Percentiles rank a stretch among this genome's conserved stretches.
These are phyloP conservation scores for Ophiostoma ulmi DNA, from an alignment of 2,329 filamentous ascomycete species.

Conservation along the genomic window DNA sequence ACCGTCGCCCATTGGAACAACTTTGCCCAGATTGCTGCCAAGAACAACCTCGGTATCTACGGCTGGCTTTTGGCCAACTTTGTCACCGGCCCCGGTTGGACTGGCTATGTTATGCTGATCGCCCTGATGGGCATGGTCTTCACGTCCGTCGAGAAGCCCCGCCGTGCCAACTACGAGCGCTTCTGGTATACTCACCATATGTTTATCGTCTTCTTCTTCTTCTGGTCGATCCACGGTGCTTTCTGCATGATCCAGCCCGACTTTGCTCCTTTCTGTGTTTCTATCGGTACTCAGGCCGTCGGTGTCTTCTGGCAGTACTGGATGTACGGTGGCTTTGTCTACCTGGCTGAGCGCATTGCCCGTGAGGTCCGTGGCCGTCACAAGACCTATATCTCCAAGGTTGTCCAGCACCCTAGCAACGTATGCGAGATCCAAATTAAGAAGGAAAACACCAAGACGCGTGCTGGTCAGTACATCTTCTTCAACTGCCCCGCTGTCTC, in stretches of 20 bases:
- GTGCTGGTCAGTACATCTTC: constrained; percentile 83
- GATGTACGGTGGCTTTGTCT: constrained; percentile 75
- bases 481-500: constrained; percentile 81
- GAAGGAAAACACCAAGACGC: constrained; percentile 78
- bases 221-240: constrained; percentile 84
- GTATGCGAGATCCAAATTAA: constrained; percentile 90
- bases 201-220: constrained; percentile 82
- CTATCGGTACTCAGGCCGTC: constrained; percentile 58
- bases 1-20: constrained; percentile 86
- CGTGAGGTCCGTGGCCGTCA: constrained; percentile 74
- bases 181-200: constrained; percentile 91
- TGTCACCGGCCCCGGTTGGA: constrained; percentile 75
- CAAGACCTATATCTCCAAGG: constrained; percentile 82
- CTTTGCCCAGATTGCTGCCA: constrained; percentile 68
- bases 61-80: constrained; percentile 75
- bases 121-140: constrained; percentile 72
- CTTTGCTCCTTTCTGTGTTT: constrained; percentile 70
- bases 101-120: constrained; percentile 77
- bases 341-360: constrained; percentile 72
- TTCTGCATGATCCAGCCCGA: constrained; percentile 90
- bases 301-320: constrained; percentile 89
- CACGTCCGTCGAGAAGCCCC: constrained; percentile 71
- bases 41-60: constrained; percentile 71
- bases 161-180: constrained; percentile 76
- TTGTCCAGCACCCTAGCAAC: constrained; percentile 82